Conservation (phyloP, 208 protist species). For the Crithidia acanthocephali region DNA sequence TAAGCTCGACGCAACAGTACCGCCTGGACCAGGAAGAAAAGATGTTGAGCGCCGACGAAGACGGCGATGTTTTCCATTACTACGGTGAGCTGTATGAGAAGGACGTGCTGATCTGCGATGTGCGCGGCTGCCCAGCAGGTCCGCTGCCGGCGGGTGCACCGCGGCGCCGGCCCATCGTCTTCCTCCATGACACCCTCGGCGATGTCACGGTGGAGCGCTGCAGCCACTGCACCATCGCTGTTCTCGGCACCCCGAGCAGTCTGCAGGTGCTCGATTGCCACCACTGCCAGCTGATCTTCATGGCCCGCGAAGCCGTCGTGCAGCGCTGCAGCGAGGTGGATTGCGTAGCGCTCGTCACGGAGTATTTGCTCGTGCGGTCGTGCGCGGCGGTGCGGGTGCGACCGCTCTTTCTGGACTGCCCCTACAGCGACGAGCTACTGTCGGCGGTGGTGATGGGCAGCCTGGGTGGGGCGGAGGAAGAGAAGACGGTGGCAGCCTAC, state of each 20-base stretch:
- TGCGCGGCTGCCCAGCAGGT: conserved; percentile 43
- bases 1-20: neutral
- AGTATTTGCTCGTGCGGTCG: conserved; percentile 40
- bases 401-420: conserved; percentile 63
- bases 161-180: conserved; percentile 54
- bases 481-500: conserved; percentile 33
- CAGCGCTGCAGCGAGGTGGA: conserved; percentile 47
- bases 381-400: conserved; percentile 38
- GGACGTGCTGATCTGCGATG: conserved; percentile 55
- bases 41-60: neutral
- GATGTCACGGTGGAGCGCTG: conserved; percentile 72
- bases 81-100: conserved; percentile 58
- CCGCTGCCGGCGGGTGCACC: neutral
- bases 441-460: conserved; percentile 40
- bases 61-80: conserved; percentile 37
- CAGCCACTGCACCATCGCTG: conserved; percentile 70
- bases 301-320: conserved; percentile 56
- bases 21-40: neutral
- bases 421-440: conserved; percentile 64
- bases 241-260: conserved; percentile 56
- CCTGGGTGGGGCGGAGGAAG: conserved; percentile 34
- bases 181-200: conserved; percentile 69
- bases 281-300: conserved; percentile 50
- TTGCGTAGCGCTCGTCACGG: conserved; percentile 56
- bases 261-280: conserved; percentile 60